phyloP scores from a whole-genome alignment of 2,329 filamentous ascomycete genomes.

The Podosphaera aphanis region DNA sequence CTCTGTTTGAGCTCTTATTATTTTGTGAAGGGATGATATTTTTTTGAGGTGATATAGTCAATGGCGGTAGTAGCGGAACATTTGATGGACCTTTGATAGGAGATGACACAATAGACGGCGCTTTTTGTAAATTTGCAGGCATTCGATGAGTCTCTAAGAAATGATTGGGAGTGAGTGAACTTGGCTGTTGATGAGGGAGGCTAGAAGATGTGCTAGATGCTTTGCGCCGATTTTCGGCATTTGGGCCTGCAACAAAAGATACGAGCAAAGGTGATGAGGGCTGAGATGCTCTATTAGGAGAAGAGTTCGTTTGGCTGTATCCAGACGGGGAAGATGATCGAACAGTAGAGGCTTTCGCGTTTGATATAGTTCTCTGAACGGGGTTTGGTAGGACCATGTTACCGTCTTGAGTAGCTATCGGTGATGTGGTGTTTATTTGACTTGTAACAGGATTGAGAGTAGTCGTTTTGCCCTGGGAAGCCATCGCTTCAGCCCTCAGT shows the following conservation, averaged over 20 bases:
- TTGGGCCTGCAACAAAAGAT: slow-evolving; percentile 73
- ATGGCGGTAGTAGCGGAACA: slow-evolving; percentile 11
- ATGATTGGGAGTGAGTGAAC: slow-evolving; percentile 32
- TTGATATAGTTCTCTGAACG: slow-evolving; percentile 54
- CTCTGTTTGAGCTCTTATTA: slow-evolving; percentile 40
- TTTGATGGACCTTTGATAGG: slow-evolving; percentile 30
- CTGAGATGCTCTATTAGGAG: slow-evolving; percentile 65
- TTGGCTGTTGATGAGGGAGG: slow-evolving; percentile 50
- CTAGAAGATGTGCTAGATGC: slow-evolving; percentile 75
- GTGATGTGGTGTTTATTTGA: slow-evolving; percentile 22
- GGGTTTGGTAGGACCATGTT: slow-evolving; percentile 65
- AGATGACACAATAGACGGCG: slow-evolving; percentile 26
- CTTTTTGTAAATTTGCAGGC: slow-evolving; percentile 34
- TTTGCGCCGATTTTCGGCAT: slow-evolving; percentile 59
- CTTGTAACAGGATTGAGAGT: slow-evolving; percentile 4
- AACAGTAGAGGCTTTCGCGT: slow-evolving; percentile 45
- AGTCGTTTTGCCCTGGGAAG: slow-evolving; percentile 30
- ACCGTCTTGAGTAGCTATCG: slow-evolving; percentile 52
- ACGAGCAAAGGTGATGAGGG: slow-evolving; percentile 82
- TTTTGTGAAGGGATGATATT: slow-evolving; percentile 33
- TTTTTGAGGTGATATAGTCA: slow-evolving; percentile 39
- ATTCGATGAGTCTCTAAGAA: slow-evolving; percentile 51
- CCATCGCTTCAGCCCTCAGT: slow-evolving; percentile 72
- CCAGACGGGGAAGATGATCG: slow-evolving; percentile 72
- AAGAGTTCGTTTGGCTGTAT: slow-evolving; percentile 57